These are phyloP conservation scores for Ramaria sp. DNA, from an alignment of 768 basidiomycete species.

Conservation along the genomic window DNA sequence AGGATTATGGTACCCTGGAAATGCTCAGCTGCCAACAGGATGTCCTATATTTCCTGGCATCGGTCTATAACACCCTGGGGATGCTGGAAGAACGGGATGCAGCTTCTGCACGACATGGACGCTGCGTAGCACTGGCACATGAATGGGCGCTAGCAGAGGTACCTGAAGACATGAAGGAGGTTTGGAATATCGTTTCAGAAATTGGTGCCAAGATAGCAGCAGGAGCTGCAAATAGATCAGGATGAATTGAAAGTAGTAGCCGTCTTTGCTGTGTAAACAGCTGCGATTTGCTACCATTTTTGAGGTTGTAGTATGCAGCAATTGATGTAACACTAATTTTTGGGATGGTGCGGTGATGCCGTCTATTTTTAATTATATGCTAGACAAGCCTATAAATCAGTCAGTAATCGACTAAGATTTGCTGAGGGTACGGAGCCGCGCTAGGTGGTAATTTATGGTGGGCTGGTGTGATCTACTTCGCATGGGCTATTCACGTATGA, in stretches of 20 bases:
- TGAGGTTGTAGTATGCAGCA: not conserved
- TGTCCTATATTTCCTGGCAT: slow-evolving; percentile 60
- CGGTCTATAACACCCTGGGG: slow-evolving; percentile 62
- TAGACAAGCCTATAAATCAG: not conserved
- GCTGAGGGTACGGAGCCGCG: slow-evolving; percentile 62
- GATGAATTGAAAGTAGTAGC: slow-evolving; percentile 49
- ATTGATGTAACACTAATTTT: not conserved
- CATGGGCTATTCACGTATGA: slow-evolving; percentile 41
- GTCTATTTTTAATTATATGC: too few species aligned
- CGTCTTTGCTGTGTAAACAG: too few species aligned
- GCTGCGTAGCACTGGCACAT: slow-evolving; percentile 27
- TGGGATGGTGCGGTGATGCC: too few species aligned
- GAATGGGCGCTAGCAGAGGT: not conserved
- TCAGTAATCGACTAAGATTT: slow-evolving; percentile 34
- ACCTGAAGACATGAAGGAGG: not conserved
- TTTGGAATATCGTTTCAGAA: slow-evolving; percentile 6
- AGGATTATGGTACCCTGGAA: slow-evolving; percentile 50
- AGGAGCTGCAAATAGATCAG: not conserved
- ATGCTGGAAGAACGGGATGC: slow-evolving; percentile 44
- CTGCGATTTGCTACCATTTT: too few species aligned
- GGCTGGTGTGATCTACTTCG: slow-evolving; percentile 57
- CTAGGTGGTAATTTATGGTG: slow-evolving; percentile 85
- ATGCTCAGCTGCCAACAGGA: slow-evolving; percentile 51
- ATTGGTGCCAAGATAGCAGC: slow-evolving; percentile 7
- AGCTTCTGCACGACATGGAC: slow-evolving; percentile 36